Evolutionary conservation across 1,139 yeast genomes (phyloP).

Genomic region (Magnusiomyces ingens): DNA sequence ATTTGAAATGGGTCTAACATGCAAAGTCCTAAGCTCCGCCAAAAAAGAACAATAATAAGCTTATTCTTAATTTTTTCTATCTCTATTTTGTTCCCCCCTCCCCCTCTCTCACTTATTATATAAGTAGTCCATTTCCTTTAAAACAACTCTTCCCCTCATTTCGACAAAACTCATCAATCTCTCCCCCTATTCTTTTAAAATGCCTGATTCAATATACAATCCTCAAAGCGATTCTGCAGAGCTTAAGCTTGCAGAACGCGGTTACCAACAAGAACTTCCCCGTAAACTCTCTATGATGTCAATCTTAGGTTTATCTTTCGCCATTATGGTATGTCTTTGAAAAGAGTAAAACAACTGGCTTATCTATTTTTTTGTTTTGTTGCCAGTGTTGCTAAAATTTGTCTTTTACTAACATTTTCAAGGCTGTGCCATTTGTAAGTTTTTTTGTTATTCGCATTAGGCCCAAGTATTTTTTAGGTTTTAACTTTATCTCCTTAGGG

Average conservation of each 20-base stretch:
- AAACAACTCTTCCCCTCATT: too few relatives aligned
- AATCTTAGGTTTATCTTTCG: constrained; percentile 16
- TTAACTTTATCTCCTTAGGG: constrained; percentile 6
- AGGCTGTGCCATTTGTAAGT: constrained; percentile 6
- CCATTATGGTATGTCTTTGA: constrained; percentile 16
- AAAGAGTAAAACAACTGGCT: too few relatives aligned
- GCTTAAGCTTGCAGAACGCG: constrained; percentile 14
- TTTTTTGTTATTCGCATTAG: background rate
- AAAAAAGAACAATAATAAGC: too few relatives aligned
- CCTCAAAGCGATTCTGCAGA: constrained; percentile 4
- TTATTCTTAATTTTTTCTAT: too few relatives aligned
- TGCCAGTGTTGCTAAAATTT: background rate
- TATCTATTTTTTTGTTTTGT: background rate
- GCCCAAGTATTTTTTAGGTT: background rate
- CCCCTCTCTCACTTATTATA: too few relatives aligned
- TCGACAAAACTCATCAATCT: too few relatives aligned
- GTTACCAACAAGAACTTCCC: constrained; percentile 16
- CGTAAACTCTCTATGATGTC: constrained; percentile 17
- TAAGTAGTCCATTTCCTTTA: too few relatives aligned
- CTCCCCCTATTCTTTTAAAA: too few relatives aligned
- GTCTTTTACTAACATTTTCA: background rate
- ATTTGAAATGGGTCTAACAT: too few relatives aligned
- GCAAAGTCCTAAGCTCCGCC: too few relatives aligned
- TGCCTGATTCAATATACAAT: too few relatives aligned
- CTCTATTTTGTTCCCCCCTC: too few relatives aligned